Percentiles rank a stretch among this genome's conserved stretches.
Evolutionary conservation across 768 basidiomycete genomes (phyloP).

Genomic region (Tulasnella sp.): DNA sequence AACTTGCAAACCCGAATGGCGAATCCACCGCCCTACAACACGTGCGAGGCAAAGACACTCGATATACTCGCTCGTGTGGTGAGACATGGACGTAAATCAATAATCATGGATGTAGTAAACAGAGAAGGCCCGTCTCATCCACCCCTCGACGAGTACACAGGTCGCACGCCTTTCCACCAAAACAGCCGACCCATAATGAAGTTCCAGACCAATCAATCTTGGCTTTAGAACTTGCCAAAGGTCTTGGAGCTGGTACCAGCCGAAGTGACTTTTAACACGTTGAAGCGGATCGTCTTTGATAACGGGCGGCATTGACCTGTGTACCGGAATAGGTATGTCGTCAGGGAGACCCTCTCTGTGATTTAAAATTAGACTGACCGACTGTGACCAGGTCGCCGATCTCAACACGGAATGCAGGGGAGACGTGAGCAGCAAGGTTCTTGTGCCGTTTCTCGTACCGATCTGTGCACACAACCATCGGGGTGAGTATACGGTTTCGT

Average conservation of each 20-base stretch:
- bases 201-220: background rate
- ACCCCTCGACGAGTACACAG: no score
- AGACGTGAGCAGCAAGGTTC: constrained; percentile 93
- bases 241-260: constrained; percentile 84
- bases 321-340: constrained; percentile 14
- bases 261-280: constrained; percentile 90
- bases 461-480: no score
- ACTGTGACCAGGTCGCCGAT: constrained; percentile 89
- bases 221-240: constrained; percentile 87
- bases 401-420: constrained; percentile 98
- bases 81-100: no score
- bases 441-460: constrained; percentile 99
- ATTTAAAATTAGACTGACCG: constrained; percentile 40
- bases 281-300: constrained; percentile 99
- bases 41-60: no score
- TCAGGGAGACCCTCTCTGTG: background rate
- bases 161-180: no score
- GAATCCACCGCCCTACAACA: no score
- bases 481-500: background rate
- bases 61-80: no score
- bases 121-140: no score
- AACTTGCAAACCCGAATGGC: no score
- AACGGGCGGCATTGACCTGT: constrained; percentile 95
- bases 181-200: background rate
- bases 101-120: no score